These are phyloP conservation scores for Rhodotorula sp. DNA, from an alignment of 1,284 basidiomycete genomes.

Conservation along the genomic window DNA sequence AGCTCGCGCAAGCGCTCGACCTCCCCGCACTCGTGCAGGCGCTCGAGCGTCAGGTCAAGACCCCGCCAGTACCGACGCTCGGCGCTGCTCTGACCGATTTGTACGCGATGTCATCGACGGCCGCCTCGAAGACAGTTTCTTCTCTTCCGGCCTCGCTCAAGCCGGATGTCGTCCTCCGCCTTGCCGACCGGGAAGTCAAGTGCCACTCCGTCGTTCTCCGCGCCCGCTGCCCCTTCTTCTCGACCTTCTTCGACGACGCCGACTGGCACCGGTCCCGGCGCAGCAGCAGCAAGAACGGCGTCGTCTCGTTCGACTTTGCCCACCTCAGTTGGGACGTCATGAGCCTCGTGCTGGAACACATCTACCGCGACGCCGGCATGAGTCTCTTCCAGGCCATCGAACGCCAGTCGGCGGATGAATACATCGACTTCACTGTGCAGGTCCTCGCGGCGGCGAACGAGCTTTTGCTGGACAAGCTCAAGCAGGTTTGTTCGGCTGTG, in stretches of 20 bases:
- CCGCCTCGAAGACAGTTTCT: not conserved
- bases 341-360: constrained; percentile 71
- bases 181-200: constrained; percentile 68
- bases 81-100: constrained; percentile 9
- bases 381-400: constrained; percentile 73
- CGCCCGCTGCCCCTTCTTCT: constrained; percentile 81
- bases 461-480: constrained; percentile 78
- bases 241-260: constrained; percentile 77
- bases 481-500: constrained; percentile 75
- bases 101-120: not conserved
- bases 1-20: constrained; percentile 14
- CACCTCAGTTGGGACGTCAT: constrained; percentile 77
- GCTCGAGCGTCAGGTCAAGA: constrained; percentile 54
- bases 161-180: constrained; percentile 72
- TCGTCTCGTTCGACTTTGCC: constrained; percentile 66
- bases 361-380: constrained; percentile 74
- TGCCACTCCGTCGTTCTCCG: constrained; percentile 76
- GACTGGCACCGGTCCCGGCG: constrained; percentile 75
- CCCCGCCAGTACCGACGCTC: constrained; percentile 31
- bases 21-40: constrained; percentile 61
- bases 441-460: constrained; percentile 87
- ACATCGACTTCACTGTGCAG: constrained; percentile 83
- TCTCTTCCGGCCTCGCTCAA: constrained; percentile 39
- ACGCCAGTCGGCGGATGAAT: constrained; percentile 69
- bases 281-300: constrained; percentile 51